Percentiles rank a stretch among this genome's conserved stretches.
Evolutionary conservation across 768 basidiomycete species (phyloP).

Genomic region (Kwoniella dejecticola): DNA sequence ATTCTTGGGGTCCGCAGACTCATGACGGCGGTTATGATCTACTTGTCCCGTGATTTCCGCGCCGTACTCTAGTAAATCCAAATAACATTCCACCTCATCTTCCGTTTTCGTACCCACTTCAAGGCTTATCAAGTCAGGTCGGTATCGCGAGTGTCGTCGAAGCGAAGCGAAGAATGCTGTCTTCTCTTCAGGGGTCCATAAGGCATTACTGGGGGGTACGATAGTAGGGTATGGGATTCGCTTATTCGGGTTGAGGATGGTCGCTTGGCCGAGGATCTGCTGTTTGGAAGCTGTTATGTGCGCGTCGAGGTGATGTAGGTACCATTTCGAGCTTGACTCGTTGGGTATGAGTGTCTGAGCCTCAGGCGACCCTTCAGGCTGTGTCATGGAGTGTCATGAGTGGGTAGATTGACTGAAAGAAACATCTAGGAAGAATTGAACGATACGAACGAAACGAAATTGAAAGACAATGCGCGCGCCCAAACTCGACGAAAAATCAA

Average conservation of each 20-base stretch:
- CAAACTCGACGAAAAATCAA: too few relatives aligned
- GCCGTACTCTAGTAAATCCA: constrained; percentile 59
- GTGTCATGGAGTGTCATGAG: not conserved
- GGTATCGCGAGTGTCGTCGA: constrained; percentile 66
- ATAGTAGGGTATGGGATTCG: not conserved
- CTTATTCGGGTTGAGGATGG: not conserved
- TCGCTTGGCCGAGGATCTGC: constrained; percentile 9
- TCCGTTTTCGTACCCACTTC: constrained; percentile 68
- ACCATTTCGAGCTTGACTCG: constrained; percentile 23
- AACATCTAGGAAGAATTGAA: too few relatives aligned
- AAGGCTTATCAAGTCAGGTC: constrained; percentile 75
- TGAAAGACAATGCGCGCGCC: too few relatives aligned
- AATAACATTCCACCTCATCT: constrained; percentile 69
- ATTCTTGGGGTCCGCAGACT: not conserved
- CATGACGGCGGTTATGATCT: not conserved
- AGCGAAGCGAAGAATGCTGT: constrained; percentile 72
- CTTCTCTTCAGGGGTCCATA: constrained; percentile 73
- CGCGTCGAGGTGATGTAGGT: constrained; percentile 21
- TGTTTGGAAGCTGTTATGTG: constrained; percentile 17
- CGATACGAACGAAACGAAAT: too few relatives aligned
- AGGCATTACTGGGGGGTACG: constrained; percentile 8
- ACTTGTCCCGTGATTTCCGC: constrained; percentile 1
- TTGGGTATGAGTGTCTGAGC: constrained; percentile 9
- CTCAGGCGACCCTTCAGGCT: not conserved
- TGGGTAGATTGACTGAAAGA: too few relatives aligned